A percentile compares a stretch with the other conserved stretches of the same genome.
These are phyloP conservation scores for Allomyces javanicus DNA, from an alignment of 192 early-diverging fungal genomes.

Conservation along the genomic window DNA sequence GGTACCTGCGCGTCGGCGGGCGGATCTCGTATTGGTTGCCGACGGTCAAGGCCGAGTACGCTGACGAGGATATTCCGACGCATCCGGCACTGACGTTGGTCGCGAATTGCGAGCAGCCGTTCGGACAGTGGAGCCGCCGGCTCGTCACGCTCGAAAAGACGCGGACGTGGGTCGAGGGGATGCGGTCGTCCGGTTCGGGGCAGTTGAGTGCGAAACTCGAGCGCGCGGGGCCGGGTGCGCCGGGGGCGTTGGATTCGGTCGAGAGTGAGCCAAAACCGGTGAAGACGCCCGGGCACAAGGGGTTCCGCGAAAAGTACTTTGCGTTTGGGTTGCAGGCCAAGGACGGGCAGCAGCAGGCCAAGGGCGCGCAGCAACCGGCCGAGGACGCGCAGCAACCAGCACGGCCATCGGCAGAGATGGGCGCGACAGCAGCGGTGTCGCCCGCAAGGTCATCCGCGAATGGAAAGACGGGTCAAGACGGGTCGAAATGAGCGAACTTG, in stretches of 20 bases:
- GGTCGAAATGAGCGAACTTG: no score
- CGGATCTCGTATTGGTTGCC: constrained; percentile 94
- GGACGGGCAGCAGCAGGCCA: no score
- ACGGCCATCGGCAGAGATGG: no score
- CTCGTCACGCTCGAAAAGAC: constrained; percentile 92
- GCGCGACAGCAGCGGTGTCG: no score
- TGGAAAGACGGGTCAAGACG: no score
- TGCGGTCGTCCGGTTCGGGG: background rate
- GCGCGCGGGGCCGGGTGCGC: background rate
- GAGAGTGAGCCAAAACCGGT: background rate
- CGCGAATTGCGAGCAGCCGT: constrained; percentile 84
- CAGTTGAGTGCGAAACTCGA: background rate
- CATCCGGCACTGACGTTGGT: constrained; percentile 65
- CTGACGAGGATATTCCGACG: constrained; percentile 53
- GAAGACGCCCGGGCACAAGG: background rate
- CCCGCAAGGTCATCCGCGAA: no score
- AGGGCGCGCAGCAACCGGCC: no score
- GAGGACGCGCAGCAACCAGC: no score
- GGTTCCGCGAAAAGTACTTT: background rate
- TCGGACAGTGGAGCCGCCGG: constrained; percentile 77
- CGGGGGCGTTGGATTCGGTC: background rate
- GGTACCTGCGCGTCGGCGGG: constrained; percentile 53
- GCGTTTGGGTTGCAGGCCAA: background rate
- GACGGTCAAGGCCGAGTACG: constrained; percentile 67
- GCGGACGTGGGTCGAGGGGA: constrained; percentile 4